Evolutionary conservation across 768 basidiomycete genomes (phyloP).

Genomic region (Leccinum aurantiacum): DNA sequence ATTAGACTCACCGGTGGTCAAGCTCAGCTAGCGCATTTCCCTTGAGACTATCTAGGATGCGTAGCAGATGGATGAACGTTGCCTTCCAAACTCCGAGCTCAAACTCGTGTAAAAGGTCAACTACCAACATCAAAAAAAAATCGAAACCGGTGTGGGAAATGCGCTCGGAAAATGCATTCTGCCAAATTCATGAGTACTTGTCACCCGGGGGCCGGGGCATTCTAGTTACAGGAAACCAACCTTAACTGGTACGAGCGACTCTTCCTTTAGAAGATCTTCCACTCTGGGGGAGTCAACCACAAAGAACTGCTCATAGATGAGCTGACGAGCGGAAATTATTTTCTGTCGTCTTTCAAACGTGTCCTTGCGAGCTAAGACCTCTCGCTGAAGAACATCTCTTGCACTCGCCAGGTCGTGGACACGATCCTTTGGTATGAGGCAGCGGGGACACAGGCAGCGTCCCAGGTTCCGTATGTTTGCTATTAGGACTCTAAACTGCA

Average conservation of each 20-base stretch:
- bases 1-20: too few relatives aligned
- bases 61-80: too few relatives aligned
- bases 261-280: neutral
- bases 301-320: neutral
- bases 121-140: too few relatives aligned
- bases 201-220: too few relatives aligned
- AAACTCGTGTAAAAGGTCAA: too few relatives aligned
- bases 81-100: too few relatives aligned
- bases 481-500: neutral
- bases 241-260: neutral
- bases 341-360: neutral
- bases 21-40: too few relatives aligned
- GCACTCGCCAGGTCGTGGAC: neutral
- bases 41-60: too few relatives aligned
- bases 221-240: neutral
- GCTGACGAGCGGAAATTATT: neutral
- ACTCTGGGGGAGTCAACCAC: neutral
- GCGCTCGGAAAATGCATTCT: too few relatives aligned
- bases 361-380: neutral
- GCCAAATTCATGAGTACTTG: too few relatives aligned
- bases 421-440: neutral
- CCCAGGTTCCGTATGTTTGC: neutral
- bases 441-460: neutral
- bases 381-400: neutral
- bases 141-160: too few relatives aligned